Evolutionary conservation across 2,329 filamentous ascomycete genomes (phyloP), one percentile per base, ranked within the genome.

Genomic region (Exophiala aquamarina): DNA sequence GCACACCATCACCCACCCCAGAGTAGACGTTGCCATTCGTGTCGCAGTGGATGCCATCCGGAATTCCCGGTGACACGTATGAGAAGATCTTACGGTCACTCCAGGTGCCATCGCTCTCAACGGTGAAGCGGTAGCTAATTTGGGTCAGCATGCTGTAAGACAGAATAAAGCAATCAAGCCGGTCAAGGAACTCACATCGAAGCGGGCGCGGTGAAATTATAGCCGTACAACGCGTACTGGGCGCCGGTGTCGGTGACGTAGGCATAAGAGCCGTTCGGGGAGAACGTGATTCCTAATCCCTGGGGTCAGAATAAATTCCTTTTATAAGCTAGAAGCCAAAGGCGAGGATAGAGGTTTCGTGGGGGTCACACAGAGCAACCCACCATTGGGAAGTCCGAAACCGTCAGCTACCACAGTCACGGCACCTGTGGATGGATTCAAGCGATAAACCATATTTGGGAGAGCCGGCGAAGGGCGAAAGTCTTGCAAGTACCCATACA

Each of bases 21-120:
- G 71, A 70, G 62, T 78, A 82, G 1, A 82, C 72, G 58, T 81
- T 81, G 2, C 78, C 78, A 3, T 71, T 55, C 1, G 66, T 67
- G 55, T 82, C 78, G 32, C 71, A 70, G 52, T 77, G 76, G 50
- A 79, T 65, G 7, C 66, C 66, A 43, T 68, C 66, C 3, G 78
- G 76, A 4, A 73, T 66, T 0, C 76, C 76, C 0, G 63, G 62
- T 26, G 70, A 66, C 1, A 72, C 70, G 50, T 72, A 75, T 1
- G 78, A 72, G 54, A 83, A 82, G 0, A 79, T 59, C 18, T 76
- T 72, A 38, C 70, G 70, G 57, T 79, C 78, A 10, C 43, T 39
- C 20, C 49, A 51, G 4, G 49, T 56, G 10, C 54, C 50, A 32
- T 54, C 51, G 9, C 29, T 14, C 33, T 49, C 45, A 38, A 56